Percentiles rank a stretch among this genome's conserved stretches.
Evolutionary conservation across 176 grass and related monocot genomes (phyloP).

Genomic region (Zoysia japonica): DNA sequence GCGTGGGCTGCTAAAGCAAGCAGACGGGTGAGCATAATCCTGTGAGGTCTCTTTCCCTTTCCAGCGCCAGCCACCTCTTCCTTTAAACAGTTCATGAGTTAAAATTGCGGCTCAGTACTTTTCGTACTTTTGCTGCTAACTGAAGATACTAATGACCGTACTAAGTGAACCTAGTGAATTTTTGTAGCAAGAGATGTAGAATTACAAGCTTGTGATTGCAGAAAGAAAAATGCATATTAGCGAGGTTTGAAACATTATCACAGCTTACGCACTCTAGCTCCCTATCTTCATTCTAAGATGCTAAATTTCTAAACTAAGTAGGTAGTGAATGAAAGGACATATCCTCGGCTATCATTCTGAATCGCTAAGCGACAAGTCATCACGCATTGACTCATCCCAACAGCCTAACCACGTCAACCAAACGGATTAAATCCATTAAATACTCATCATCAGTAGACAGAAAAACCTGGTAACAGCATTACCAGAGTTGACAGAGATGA

Average conservation of each 20-base stretch:
- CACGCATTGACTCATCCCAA: not conserved
- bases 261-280: not conserved
- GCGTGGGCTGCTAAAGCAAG: constrained; percentile 81
- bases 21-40: constrained; percentile 73
- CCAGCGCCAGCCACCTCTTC: constrained; percentile 34
- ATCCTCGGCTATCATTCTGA: not conserved
- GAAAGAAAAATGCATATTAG: not conserved
- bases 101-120: not conserved
- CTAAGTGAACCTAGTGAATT: not conserved
- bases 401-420: not conserved
- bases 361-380: not conserved
- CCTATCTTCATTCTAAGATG: not conserved
- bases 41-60: constrained; percentile 47
- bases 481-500: constrained; percentile 45
- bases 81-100: constrained; percentile 41
- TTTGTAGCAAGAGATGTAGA: not conserved
- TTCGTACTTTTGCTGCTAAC: not conserved
- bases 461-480: constrained; percentile 4
- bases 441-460: not conserved
- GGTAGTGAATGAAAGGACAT: not conserved
- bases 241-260: not conserved
- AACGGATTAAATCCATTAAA: not conserved
- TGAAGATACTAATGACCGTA: not conserved
- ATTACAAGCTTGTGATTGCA: not conserved
- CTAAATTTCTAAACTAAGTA: not conserved